Conservation (phyloP, 2,329 filamentous ascomycete genomes). For the Fusarium brevicatenulatum region DNA sequence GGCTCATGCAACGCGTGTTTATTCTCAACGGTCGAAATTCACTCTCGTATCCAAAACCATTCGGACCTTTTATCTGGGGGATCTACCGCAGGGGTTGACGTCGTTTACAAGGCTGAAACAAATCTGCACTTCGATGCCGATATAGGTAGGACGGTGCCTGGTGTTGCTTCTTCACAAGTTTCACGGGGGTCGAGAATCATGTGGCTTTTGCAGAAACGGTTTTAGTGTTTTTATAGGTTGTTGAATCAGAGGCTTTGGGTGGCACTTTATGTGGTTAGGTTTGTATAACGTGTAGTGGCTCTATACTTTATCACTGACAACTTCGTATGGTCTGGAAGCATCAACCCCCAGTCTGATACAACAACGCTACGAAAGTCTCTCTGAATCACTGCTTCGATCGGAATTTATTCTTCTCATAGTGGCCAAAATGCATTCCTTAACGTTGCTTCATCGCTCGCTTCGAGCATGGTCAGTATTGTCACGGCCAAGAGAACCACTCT, state of each 20-base stretch:
- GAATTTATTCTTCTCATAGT: rapidly evolving
- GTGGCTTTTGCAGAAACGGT: neutral
- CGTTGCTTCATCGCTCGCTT: neutral
- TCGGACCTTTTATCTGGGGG: neutral
- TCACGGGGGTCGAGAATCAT: neutral
- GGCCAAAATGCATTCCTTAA: no score
- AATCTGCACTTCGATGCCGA: neutral
- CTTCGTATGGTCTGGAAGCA: no score
- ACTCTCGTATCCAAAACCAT: neutral
- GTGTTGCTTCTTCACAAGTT: neutral
- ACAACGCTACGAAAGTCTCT: rapidly evolving
- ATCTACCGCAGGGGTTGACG: neutral
- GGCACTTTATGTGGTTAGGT: neutral
- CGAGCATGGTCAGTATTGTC: neutral
- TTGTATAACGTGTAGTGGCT: neutral
- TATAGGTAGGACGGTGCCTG: neutral
- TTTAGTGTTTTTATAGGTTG: neutral
- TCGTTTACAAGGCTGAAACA: neutral
- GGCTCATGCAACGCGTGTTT: conserved; percentile 12
- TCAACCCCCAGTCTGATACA: neutral
- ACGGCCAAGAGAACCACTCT: neutral
- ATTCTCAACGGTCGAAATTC: neutral
- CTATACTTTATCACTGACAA: neutral
- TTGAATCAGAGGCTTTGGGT: neutral
- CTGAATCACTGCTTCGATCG: neutral